Conservation (phyloP, 331 rosid genomes). For the Acacia concinna region DNA sequence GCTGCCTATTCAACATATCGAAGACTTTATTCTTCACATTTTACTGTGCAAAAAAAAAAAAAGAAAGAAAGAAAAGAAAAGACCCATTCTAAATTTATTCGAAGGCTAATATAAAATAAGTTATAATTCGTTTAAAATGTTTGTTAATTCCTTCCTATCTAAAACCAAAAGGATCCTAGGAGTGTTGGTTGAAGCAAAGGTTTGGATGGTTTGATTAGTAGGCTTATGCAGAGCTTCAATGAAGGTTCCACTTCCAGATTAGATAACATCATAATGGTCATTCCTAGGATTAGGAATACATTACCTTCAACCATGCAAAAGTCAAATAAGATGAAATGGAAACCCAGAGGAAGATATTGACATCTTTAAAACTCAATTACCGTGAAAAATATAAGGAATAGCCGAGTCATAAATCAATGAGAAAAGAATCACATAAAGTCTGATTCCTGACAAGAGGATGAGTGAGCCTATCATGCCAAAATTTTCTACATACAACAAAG, state of each 20-base stretch:
- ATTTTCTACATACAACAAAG: slow-evolving; percentile 51
- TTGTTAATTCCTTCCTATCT: not conserved
- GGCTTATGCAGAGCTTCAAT: not conserved
- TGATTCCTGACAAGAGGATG: slow-evolving; percentile 38
- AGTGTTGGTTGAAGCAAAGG: not conserved
- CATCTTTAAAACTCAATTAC: slow-evolving; percentile 15
- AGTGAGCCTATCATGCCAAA: slow-evolving; percentile 47
- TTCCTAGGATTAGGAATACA: not conserved
- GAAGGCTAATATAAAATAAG: not conserved
- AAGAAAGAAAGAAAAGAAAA: too few species aligned
- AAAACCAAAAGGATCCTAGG: not conserved
- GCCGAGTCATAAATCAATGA: slow-evolving; percentile 35
- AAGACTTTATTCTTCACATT: too few species aligned
- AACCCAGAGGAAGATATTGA: not conserved
- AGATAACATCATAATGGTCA: not conserved
- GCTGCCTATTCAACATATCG: not conserved
- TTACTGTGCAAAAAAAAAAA: too few species aligned
- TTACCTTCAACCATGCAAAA: not conserved
- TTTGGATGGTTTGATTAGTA: not conserved
- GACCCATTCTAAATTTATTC: not conserved
- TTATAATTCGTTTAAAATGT: too few species aligned
- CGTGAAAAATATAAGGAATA: slow-evolving; percentile 30
- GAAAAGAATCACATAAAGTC: slow-evolving; percentile 32
- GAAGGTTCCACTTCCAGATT: not conserved
- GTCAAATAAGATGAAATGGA: not conserved